Conservation (phyloP, 1,284 basidiomycete species). For the Austropuccinia psidii region DNA sequence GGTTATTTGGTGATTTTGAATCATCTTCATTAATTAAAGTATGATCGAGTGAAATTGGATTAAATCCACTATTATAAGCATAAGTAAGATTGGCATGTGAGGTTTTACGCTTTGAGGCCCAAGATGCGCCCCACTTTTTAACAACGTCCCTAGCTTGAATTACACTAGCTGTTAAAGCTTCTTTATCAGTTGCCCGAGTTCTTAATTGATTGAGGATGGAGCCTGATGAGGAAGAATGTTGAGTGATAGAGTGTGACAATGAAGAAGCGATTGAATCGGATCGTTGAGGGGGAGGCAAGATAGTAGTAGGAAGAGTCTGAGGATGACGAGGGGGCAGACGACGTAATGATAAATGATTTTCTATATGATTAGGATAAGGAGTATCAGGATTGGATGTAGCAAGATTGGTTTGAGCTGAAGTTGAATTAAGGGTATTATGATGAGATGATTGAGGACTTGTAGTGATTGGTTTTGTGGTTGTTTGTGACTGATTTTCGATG, state of each 20-base stretch:
- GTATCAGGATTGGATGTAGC: background rate
- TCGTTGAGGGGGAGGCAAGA: conserved; percentile 28
- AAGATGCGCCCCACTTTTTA: conserved; percentile 78
- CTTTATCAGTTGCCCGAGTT: conserved; percentile 61
- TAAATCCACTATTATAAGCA: conserved; percentile 34
- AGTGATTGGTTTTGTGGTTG: background rate
- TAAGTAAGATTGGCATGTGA: conserved; percentile 1
- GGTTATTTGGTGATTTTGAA: background rate
- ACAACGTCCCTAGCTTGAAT: conserved; percentile 66
- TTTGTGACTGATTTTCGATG: conserved; percentile 33
- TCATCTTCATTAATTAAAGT: background rate
- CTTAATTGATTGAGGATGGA: conserved; percentile 49
- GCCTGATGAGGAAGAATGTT: conserved; percentile 35
- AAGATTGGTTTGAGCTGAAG: background rate
- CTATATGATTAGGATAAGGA: background rate
- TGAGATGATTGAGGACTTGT: background rate
- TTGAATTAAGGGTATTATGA: no score
- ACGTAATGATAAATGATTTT: background rate
- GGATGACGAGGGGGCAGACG: conserved; percentile 25
- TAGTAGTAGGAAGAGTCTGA: conserved; percentile 14
- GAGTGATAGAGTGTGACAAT: background rate
- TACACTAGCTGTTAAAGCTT: conserved; percentile 54
- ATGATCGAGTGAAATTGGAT: conserved; percentile 30
- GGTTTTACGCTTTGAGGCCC: conserved; percentile 47
- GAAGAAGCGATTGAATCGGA: background rate